Base-by-base conservation (phyloP, 371 early-diverging fungal species). In the Syncephalastrum contaminatum region DNA sequence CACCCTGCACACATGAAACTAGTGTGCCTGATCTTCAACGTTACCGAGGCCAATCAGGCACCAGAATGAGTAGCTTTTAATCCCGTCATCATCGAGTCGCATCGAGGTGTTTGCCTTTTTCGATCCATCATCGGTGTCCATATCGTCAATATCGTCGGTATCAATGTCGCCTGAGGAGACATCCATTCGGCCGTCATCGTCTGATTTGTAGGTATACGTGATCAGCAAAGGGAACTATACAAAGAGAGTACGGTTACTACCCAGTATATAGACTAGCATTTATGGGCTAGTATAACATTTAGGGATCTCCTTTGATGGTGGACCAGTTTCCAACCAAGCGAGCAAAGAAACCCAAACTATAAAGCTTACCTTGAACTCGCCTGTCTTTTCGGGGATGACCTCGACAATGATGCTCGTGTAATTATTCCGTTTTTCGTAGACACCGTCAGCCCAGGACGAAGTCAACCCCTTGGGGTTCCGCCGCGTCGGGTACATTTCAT, bases 151-250 rank as follows among this genome's bases (percentile, higher is more conserved):
- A 20, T 63, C 67, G 16, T 72, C 66, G 51, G 67, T 69, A 44
- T 71, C 68, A 48, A 66, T 68, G 51, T 77, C 80, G 8, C 77
- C 81, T 2, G 75, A 80, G 0, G 75, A 67, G 0, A 68, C 67
- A 18, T 78, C 79, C 72, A 75, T 69, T 7, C 70, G 67, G 36
- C 36, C 36, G 44, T 79, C 82, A 47, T 83, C 82, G 16, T 80
- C 77, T 51, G 77, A 58, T 58, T 86, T 80, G 60, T 77, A 84
- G 15, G 77, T 78, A 53, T 82, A 82, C 3, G 81, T 82, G 12
- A 88, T 84, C 25, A 85, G 61, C 13, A 88, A 65, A 15, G 88
- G 86, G 44, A 88, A 85, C 88, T 86, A 73, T 30, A 56, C n/a
- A 48, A 27, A 41, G 18, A 44, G 24, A 36, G 8, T 13, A 40